A percentile compares a stretch with the other conserved stretches of the same genome.
These are phyloP conservation scores for Omphalotus guepiniiformis DNA, from an alignment of 768 basidiomycete genomes.

Conservation along the genomic window DNA sequence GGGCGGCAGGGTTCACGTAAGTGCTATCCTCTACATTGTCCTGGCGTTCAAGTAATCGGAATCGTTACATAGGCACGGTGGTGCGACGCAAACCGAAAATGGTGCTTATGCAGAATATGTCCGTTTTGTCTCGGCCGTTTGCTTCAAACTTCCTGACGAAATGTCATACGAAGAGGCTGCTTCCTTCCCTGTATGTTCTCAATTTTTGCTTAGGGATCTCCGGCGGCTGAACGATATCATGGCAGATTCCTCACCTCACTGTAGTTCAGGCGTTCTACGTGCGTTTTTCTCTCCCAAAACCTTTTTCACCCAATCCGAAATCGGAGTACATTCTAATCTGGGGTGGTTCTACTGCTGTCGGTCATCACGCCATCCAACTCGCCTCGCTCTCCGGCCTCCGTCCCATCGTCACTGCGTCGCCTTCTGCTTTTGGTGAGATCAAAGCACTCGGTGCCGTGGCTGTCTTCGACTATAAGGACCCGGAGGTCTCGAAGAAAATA, in stretches of 20 bases:
- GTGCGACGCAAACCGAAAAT: not conserved
- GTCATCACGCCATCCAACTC: slow-evolving; percentile 7
- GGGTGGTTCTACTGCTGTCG: slow-evolving; percentile 3
- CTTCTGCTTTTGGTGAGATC: not conserved
- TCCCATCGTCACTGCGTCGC: slow-evolving; percentile 2
- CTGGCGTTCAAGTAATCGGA: too few species aligned
- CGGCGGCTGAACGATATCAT: too few species aligned
- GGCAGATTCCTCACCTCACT: slow-evolving; percentile 1
- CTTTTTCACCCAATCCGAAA: not conserved
- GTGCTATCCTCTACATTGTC: not conserved
- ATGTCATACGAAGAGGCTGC: slow-evolving; percentile 3
- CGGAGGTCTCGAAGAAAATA: not conserved
- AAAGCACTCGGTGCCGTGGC: slow-evolving; percentile 2
- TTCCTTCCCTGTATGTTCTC: not conserved
- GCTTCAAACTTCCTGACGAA: slow-evolving; percentile 3
- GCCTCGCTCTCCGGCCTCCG: not conserved
- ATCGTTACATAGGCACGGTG: not conserved
- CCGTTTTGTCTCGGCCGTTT: not conserved
- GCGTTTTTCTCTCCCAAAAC: not conserved
- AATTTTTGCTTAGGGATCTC: too few species aligned
- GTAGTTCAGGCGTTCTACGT: slow-evolving; percentile 3
- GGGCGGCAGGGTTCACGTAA: slow-evolving; percentile 4
- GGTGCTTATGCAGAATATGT: slow-evolving; percentile 5
- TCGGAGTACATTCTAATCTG: not conserved
- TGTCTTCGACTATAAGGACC: slow-evolving; percentile 3